Evolutionary conservation across 345 rosid genomes (phyloP).

Genomic region (Rubroshorea leprosula): DNA sequence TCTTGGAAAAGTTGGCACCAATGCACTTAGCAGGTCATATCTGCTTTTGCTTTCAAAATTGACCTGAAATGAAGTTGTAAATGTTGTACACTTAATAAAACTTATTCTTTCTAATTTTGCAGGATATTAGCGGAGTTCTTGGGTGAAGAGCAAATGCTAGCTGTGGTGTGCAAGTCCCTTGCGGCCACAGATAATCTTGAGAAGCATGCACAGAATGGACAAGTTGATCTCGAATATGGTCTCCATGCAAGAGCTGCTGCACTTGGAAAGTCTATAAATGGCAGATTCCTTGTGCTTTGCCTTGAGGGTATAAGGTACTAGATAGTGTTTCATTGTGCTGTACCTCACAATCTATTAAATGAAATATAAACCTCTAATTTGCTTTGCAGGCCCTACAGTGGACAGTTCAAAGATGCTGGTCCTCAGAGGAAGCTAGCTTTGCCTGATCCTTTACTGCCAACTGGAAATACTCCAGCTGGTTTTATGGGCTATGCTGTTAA

Average conservation of each 20-base stretch:
- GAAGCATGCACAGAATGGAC: constrained; percentile 26
- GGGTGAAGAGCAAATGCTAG: constrained; percentile 66
- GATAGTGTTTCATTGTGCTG: neutral
- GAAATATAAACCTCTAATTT: neutral
- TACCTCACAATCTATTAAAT: neutral
- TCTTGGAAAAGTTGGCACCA: constrained; percentile 45
- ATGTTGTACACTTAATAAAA: neutral
- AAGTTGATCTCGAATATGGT: constrained; percentile 23
- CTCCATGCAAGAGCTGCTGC: constrained; percentile 39
- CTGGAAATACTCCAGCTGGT: constrained; percentile 38
- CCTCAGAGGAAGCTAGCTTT: constrained; percentile 42
- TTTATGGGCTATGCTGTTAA: constrained; percentile 68
- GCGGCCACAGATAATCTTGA: constrained; percentile 30
- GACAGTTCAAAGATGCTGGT: constrained; percentile 21
- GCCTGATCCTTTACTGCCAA: constrained; percentile 32
- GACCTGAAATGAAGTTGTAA: neutral
- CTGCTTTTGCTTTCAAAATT: neutral
- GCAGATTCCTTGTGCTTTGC: constrained; percentile 46
- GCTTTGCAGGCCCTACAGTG: constrained; percentile 27
- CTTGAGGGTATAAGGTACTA: constrained; percentile 47
- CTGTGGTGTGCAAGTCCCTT: constrained; percentile 49
- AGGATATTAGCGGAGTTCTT: constrained; percentile 57
- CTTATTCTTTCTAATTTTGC: neutral
- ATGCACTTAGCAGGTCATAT: constrained; percentile 49
- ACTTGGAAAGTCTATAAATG: constrained; percentile 32